A percentile compares a stretch with the other conserved stretches of the same genome.
phyloP scores from a whole-genome alignment of 306 rosid genomes.

The Herpetospermum pedunculosum region DNA sequence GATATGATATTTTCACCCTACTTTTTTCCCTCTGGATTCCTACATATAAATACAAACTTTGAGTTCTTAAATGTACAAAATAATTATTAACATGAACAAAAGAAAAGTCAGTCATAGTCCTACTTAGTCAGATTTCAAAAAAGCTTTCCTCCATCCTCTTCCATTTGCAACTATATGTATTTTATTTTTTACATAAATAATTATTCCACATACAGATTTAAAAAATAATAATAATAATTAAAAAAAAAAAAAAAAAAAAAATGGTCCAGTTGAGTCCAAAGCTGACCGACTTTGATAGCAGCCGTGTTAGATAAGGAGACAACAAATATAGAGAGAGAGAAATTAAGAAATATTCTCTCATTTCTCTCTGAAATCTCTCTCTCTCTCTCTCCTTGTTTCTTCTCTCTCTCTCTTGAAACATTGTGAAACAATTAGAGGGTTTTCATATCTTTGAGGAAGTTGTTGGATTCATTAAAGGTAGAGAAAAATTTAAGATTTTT shows the following conservation, averaged over 20 bases:
- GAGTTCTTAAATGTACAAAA: neutral
- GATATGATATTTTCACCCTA: neutral
- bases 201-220: too few relatives aligned
- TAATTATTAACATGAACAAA: neutral
- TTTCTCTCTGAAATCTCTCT: slow-evolving; percentile 11
- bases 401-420: slow-evolving; percentile 3
- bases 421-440: neutral
- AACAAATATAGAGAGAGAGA: slow-evolving; percentile 15
- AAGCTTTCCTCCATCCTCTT: neutral
- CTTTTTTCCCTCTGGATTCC: neutral
- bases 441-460: neutral
- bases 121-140: neutral
- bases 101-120: neutral
- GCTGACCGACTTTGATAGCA: slow-evolving; percentile 60
- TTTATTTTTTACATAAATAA: neutral
- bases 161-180: neutral
- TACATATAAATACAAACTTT: neutral
- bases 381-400: neutral
- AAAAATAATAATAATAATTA: too few relatives aligned
- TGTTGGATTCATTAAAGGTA: neutral
- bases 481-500: neutral
- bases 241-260: too few relatives aligned
- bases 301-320: slow-evolving; percentile 65
- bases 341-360: slow-evolving; percentile 26
- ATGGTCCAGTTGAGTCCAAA: slow-evolving; percentile 66